A percentile compares a stretch with the other conserved stretches of the same genome.
phyloP scores from a whole-genome alignment of 495 filamentous ascomycete species.

The Durotheca rogersii region DNA sequence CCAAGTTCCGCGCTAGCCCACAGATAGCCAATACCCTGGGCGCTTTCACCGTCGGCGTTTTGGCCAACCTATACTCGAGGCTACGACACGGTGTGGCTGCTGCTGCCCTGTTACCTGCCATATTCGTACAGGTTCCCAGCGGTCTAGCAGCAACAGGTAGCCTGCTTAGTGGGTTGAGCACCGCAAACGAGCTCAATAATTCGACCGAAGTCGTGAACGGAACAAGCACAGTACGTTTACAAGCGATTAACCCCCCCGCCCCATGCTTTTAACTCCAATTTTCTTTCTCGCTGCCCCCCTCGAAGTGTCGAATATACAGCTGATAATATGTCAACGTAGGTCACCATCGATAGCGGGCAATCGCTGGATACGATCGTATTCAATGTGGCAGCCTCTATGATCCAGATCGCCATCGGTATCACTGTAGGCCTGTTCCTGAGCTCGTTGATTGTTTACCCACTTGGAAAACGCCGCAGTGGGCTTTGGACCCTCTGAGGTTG shows the following conservation, averaged over 20 bases:
- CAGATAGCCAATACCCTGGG: conserved; percentile 84
- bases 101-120: conserved; percentile 84
- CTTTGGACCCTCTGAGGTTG: conserved; percentile 76
- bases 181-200: conserved; percentile 73
- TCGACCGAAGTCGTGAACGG: conserved; percentile 28
- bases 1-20: conserved; percentile 70
- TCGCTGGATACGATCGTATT: conserved; percentile 69
- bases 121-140: conserved; percentile 92
- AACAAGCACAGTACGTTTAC: conserved; percentile 29
- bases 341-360: conserved; percentile 15
- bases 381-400: conserved; percentile 81
- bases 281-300: no score
- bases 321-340: no score
- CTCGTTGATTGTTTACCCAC: conserved; percentile 82
- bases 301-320: no score
- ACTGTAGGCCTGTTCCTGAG: conserved; percentile 88
- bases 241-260: no score
- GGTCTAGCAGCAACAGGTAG: conserved; percentile 84
- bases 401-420: conserved; percentile 91
- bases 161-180: conserved; percentile 79
- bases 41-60: conserved; percentile 79
- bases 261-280: no score
- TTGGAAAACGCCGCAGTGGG: conserved; percentile 87
- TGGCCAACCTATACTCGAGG: conserved; percentile 86
- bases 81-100: conserved; percentile 83